Percentiles rank a stretch among this genome's conserved stretches.
phyloP scores from a whole-genome alignment of 306 rosid species.

The Senna siamea region DNA sequence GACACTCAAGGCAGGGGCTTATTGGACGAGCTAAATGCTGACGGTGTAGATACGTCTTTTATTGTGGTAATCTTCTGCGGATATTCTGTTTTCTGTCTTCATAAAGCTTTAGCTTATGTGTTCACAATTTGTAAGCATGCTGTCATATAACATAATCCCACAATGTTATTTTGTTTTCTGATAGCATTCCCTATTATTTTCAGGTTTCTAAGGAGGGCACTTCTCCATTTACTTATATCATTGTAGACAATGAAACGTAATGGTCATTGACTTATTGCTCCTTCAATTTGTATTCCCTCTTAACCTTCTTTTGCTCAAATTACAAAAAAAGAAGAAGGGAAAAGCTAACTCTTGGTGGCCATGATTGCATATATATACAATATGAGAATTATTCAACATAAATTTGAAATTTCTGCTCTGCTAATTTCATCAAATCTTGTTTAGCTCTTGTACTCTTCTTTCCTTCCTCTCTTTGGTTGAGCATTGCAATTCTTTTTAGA shows the following conservation, averaged over 20 bases:
- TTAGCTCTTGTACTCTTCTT: background rate
- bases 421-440: background rate
- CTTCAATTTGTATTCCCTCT: slow-evolving; percentile 2
- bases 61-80: slow-evolving; percentile 54
- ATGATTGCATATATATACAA: background rate
- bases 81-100: slow-evolving; percentile 32
- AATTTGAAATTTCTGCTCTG: background rate
- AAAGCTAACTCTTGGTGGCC: background rate
- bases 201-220: slow-evolving; percentile 75
- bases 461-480: background rate
- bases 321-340: background rate
- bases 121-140: slow-evolving; percentile 11
- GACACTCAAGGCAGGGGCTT: slow-evolving; percentile 73
- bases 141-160: background rate
- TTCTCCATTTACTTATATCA: slow-evolving; percentile 80
- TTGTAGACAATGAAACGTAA: slow-evolving; percentile 82
- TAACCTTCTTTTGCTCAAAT: background rate
- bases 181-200: slow-evolving; percentile 24
- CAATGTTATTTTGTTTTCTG: background rate
- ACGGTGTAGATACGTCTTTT: slow-evolving; percentile 76
- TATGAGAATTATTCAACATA: background rate
- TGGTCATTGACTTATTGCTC: slow-evolving; percentile 29
- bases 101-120: background rate
- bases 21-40: slow-evolving; percentile 68
- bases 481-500: background rate